These are phyloP conservation scores for Verticillium albo-atrum DNA, from an alignment of 2,329 filamentous ascomycete genomes.

Conservation along the genomic window DNA sequence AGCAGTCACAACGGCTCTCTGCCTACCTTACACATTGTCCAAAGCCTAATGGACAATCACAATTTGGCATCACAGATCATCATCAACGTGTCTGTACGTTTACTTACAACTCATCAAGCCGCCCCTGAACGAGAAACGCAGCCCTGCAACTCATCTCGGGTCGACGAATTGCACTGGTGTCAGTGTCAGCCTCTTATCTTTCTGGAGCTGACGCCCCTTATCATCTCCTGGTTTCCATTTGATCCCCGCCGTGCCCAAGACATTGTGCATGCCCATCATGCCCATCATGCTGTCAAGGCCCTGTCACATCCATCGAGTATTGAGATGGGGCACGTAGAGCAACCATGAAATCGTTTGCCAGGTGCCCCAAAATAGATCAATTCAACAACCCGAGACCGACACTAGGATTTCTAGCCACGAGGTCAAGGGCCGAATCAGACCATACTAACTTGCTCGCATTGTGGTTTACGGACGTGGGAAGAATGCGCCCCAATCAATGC, in stretches of 20 bases:
- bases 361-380: not conserved
- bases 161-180: too few relatives aligned
- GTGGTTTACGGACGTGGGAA: not conserved
- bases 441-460: not conserved
- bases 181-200: not conserved
- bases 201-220: not conserved
- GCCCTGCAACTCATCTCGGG: too few relatives aligned
- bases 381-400: not conserved
- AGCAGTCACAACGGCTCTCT: too few relatives aligned
- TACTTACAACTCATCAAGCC: too few relatives aligned
- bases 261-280: not conserved
- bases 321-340: not conserved
- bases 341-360: not conserved
- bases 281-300: too few relatives aligned
- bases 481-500: not conserved
- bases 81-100: too few relatives aligned
- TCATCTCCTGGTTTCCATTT: not conserved
- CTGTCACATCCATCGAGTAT: too few relatives aligned
- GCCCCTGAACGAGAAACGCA: too few relatives aligned
- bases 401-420: not conserved
- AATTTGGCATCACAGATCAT: too few relatives aligned
- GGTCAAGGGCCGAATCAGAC: not conserved
- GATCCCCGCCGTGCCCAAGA: not conserved
- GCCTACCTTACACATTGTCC: too few relatives aligned
- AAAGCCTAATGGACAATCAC: too few relatives aligned